These are phyloP conservation scores for Whalleya microplaca DNA, from an alignment of 2,329 filamentous ascomycete genomes.

Conservation along the genomic window DNA sequence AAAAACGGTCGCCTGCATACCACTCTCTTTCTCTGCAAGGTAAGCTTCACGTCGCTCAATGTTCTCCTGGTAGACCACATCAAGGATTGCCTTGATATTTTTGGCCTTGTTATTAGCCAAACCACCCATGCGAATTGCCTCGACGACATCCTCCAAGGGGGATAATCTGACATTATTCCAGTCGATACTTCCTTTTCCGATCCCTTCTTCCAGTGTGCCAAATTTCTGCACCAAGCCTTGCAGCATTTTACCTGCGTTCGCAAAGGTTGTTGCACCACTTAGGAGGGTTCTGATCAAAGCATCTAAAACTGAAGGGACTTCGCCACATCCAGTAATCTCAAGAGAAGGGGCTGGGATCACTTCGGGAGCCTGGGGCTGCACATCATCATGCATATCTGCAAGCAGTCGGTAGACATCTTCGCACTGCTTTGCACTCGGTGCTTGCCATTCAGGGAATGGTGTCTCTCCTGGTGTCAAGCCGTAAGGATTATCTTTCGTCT, in stretches of 20 bases:
- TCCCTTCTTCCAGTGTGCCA: slow-evolving; percentile 60
- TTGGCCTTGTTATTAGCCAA: slow-evolving; percentile 72
- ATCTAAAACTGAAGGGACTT: slow-evolving; percentile 59
- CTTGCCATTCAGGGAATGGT: slow-evolving; percentile 69
- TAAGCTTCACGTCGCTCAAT: slow-evolving; percentile 50
- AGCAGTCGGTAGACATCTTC: slow-evolving; percentile 70
- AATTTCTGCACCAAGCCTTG: slow-evolving; percentile 66
- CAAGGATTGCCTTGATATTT: slow-evolving; percentile 73
- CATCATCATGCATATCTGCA: slow-evolving; percentile 65
- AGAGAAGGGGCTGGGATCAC: slow-evolving; percentile 71
- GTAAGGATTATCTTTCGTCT: slow-evolving; percentile 48
- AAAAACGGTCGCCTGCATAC: slow-evolving; percentile 47
- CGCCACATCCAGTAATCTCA: slow-evolving; percentile 68
- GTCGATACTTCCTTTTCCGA: slow-evolving; percentile 73
- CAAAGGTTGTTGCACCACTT: slow-evolving; percentile 54
- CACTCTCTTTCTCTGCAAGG: slow-evolving; percentile 44
- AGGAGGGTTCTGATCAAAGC: slow-evolving; percentile 57
- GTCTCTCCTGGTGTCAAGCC: slow-evolving; percentile 58
- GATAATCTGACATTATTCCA: slow-evolving; percentile 72
- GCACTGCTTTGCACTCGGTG: slow-evolving; percentile 71
- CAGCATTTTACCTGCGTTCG: slow-evolving; percentile 66
- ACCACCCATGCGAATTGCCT: slow-evolving; percentile 72
- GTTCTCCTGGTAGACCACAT: slow-evolving; percentile 73
- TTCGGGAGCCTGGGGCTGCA: slow-evolving; percentile 58
- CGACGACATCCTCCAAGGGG: slow-evolving; percentile 61